Evolutionary conservation across 305 asterid species (phyloP).

Genomic region (Caryopteris hybrid): DNA sequence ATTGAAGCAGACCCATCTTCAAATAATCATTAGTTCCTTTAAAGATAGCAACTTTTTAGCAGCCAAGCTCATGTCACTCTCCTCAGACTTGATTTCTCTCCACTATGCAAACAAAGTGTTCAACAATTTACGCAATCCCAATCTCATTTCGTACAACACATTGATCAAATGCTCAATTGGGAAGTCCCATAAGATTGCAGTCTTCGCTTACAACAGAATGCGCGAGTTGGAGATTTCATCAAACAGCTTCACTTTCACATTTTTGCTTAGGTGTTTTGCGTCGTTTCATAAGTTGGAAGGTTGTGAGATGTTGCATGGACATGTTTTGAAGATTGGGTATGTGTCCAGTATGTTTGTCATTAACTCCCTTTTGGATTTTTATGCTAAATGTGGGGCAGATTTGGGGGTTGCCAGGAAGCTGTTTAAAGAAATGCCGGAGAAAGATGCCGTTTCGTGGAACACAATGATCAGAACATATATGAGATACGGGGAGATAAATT

Average conservation of each 20-base stretch:
- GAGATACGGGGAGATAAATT: conserved; percentile 27
- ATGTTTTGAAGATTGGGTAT: conserved; percentile 37
- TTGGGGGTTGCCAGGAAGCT: conserved; percentile 22
- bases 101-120: conserved; percentile 29
- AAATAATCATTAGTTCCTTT: conserved; percentile 38
- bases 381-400: conserved; percentile 38
- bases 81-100: conserved; percentile 37
- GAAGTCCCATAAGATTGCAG: conserved; percentile 27
- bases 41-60: conserved; percentile 32
- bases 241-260: conserved; percentile 45
- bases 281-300: conserved; percentile 19
- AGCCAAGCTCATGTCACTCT: conserved; percentile 32
- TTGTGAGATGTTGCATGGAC: conserved; percentile 30
- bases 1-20: conserved; percentile 47
- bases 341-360: conserved; percentile 32
- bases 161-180: conserved; percentile 41
- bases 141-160: conserved; percentile 28
- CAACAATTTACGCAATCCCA: conserved; percentile 19
- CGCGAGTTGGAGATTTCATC: conserved; percentile 26
- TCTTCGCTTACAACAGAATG: conserved; percentile 24
- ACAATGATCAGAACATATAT: conserved; percentile 40
- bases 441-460: conserved; percentile 50
- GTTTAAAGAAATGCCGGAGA: conserved; percentile 48
- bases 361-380: conserved; percentile 47
- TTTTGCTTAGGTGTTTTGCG: conserved; percentile 36